Evolutionary conservation across 2,329 filamentous ascomycete genomes (phyloP), one percentile per base, ranked within the genome.

Genomic region (Orbilia oligospora): DNA sequence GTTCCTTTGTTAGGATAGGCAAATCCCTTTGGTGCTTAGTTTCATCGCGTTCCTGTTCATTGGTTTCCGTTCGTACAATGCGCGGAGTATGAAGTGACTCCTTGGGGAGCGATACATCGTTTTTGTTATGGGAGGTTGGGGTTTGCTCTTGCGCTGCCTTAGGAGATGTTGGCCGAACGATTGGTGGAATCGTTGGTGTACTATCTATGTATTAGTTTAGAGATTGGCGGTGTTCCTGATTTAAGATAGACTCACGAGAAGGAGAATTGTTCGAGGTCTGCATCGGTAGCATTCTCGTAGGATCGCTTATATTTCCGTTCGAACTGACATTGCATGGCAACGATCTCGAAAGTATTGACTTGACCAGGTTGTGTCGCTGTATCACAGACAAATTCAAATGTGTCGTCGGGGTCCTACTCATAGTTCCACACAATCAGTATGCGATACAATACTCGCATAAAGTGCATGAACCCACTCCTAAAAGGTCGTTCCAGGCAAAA

Each of bases 321-420:
- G 91, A 97, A 99, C 85, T 99, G 96, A 84, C 96, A 97, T 89
- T 97, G 91, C 73, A 93, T 89, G 6, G 96, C 93, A 67, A 93
- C 91, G 68, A 91, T 88, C 83, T 95, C 90, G 84, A 99, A 98
- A 16, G 91, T 89, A 55, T 91, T 88, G 24, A 96, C 91, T 81
- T 94, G 92, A 58, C 90, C 88, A 1, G 90, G 86, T 30, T 90
- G 87, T 49, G 92, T 89, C 12, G 91, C 90, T 46, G 87, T 84
- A 85, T 98, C 96, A 86, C 94, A 98, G 80, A 99, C 92, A 83
- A 98, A 99, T 84, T 99, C 95, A 88, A 93, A 99, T n/a, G 98
- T 88, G 85, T 99, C 96, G 68, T 94, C 95, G 36, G 90, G 88
- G 87, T 99, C 96, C 81, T 82, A 49, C 14, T 64, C 33, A 12